Evolutionary conservation across 495 filamentous ascomycete species (phyloP), one percentile per base, ranked within the genome.

Genomic region (Aspergillus olivimuriae): DNA sequence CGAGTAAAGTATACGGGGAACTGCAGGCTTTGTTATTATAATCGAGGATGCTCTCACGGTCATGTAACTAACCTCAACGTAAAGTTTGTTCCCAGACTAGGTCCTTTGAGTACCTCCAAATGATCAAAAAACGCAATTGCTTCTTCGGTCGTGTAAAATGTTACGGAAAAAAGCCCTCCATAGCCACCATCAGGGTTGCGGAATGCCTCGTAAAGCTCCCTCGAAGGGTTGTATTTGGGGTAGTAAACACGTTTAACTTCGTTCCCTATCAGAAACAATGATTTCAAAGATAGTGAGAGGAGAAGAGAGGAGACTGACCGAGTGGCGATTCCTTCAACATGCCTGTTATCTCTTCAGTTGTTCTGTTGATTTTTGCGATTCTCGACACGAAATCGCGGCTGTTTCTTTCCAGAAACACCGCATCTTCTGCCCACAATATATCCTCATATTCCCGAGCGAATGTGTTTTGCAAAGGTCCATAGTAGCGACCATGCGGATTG

Each of bases 41-140:
- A 1, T 31, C 22, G 9, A 14, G 18, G 19, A 9, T 30, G 14
- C 9, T 18, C 21, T 6, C 7, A 36, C 39, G 3, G 1, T 1
- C 8, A 16, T 11, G 12, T 6, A 39, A 53, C 58, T 53, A 44
- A 78, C 77, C 71, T 82, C 36, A 99, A 69, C 1, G 92, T 97
- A 62, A 99, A 97, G 55, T 98, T 98, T 0, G 94, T 97, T 0
- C 92, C 92, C 17, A 98, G 73, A 57, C 91, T 95, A 0, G 92
- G 92, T 0, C 92, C 92, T 62, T 98, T 98, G 23, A 84, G 78
- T 0, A 89, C 89, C 50, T 95, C 83, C 6, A 98, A 63, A 14
- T 76, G 74, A 60, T 98, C 89, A 69, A 83, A 94, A 61, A 96
- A 95, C 0, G 78, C 77, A 22, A 86, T 65, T 12, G 89, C 86